Evolutionary conservation across 768 basidiomycete species (phyloP), one percentile per base, ranked within the genome.

Genomic region (Tricholoma terreum): DNA sequence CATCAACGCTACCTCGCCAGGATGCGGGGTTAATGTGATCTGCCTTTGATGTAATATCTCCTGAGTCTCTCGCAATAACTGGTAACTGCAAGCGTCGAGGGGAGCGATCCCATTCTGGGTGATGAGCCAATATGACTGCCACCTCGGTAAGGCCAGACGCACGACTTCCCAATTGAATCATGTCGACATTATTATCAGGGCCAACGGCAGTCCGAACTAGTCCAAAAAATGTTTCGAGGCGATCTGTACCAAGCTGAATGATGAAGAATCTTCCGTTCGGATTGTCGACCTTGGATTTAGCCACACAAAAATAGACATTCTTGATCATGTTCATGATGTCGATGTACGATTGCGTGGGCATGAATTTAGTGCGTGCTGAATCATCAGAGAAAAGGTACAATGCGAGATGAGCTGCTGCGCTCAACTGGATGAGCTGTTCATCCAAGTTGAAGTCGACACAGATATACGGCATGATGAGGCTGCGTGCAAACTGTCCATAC

Each of bases 401-500:
- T 0, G 60, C 52, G 7, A 75, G 0, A 50, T 54, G 2, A 76
- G 63, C 53, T 77, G 75, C 24, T 75, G 70, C 0, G 42, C 54
- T 1, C n/a, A n/a, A n/a, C n/a, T n/a, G n/a, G n/a, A n/a, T n/a
- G n/a, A n/a, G n/a, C n/a, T n/a, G n/a, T n/a, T n/a, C n/a, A n/a
- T n/a, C n/a, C n/a, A n/a, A n/a, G n/a, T n/a, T n/a, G n/a, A n/a
- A n/a, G n/a, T n/a, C n/a, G n/a, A n/a, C n/a, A n/a, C n/a, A n/a
- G n/a, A n/a, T n/a, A n/a, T n/a, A n/a, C n/a, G n/a, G n/a, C 31
- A 63, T 49, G 1, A 75, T 12, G 1, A 73, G 34, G 49, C 71
- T 64, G 7, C 58, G 54, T 33, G 14, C 64, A 61, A 19, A 70
- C 27, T 4, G 0, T 71, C 68, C 15, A 73, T 55, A 0, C n/a